Conservation (phyloP, 805 yeast genomes). For the Candida coquimbonensis region DNA sequence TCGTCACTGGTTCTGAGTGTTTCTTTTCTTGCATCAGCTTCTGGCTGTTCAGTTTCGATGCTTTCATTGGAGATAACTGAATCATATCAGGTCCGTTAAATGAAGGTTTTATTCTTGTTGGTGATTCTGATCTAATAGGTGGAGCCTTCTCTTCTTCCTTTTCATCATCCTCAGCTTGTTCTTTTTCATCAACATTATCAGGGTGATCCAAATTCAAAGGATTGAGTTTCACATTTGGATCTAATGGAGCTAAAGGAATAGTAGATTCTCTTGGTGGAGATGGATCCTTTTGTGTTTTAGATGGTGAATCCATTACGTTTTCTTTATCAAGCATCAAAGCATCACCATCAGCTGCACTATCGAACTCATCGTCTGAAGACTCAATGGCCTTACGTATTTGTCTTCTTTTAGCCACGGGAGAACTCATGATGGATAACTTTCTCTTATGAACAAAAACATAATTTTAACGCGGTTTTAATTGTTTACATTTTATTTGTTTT, state of each 20-base stretch:
- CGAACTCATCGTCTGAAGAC: conserved; percentile 12
- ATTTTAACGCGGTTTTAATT: no score
- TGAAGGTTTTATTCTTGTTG: conserved; percentile 28
- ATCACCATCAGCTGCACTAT: conserved; percentile 9
- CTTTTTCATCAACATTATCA: not conserved
- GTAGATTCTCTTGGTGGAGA: conserved; percentile 20
- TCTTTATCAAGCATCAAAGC: conserved; percentile 14
- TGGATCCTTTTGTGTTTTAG: conserved; percentile 6
- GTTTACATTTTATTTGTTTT: not conserved
- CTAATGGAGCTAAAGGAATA: conserved; percentile 12
- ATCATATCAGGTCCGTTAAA: conserved; percentile 33
- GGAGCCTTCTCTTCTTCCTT: no score
- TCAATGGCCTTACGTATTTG: conserved; percentile 6
- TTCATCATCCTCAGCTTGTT: no score
- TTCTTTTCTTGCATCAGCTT: conserved; percentile 18
- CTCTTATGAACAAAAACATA: no score
- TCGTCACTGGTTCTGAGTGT: conserved; percentile 30
- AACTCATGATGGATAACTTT: conserved; percentile 13
- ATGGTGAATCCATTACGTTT: conserved; percentile 18
- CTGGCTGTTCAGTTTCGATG: conserved; percentile 26
- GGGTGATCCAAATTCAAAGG: conserved; percentile 17
- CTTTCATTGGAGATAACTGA: conserved; percentile 33
- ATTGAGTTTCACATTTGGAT: conserved; percentile 14
- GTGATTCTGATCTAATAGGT: conserved; percentile 18
- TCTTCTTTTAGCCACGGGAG: conserved; percentile 22